A percentile compares a stretch with the other conserved stretches of the same genome.
Evolutionary conservation across 352 stramenopile genomes (phyloP).

Genomic region (Pseudoperonospora humuli): DNA sequence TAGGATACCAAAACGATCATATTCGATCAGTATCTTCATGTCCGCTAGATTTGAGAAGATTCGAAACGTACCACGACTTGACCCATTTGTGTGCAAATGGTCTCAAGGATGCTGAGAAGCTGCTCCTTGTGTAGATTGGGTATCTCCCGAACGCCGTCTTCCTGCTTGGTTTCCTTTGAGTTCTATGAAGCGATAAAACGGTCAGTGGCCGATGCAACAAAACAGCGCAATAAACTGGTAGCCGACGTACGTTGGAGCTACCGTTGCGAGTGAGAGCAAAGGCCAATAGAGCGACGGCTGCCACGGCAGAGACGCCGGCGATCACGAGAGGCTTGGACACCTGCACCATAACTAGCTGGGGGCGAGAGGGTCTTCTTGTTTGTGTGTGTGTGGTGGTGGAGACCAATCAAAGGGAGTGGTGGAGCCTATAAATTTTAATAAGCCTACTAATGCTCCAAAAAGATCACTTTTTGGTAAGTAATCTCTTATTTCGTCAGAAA

Average conservation of each 20-base stretch:
- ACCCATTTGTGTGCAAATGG: constrained; percentile 85
- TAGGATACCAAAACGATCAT: not conserved
- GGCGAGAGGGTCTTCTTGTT: constrained; percentile 7
- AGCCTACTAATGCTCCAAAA: too few species aligned
- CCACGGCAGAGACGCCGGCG: constrained; percentile 53
- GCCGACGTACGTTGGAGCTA: constrained; percentile 31
- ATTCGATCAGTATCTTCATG: not conserved
- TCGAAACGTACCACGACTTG: constrained; percentile 67
- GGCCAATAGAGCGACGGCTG: constrained; percentile 43
- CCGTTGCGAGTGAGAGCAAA: constrained; percentile 39
- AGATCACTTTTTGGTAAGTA: too few species aligned
- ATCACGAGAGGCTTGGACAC: constrained; percentile 79
- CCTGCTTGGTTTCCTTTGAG: constrained; percentile 48
- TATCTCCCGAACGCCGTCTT: constrained; percentile 58
- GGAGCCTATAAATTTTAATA: too few species aligned
- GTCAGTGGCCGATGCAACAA: too few species aligned
- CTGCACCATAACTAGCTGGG: constrained; percentile 46
- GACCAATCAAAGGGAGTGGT: constrained; percentile 4
- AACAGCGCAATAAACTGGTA: not conserved
- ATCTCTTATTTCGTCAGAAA: too few species aligned
- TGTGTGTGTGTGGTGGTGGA: constrained; percentile 10
- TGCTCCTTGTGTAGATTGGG: constrained; percentile 85
- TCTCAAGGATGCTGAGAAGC: constrained; percentile 80
- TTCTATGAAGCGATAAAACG: constrained; percentile 12
- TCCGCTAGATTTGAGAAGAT: not conserved